Evolutionary conservation across 208 protist genomes (phyloP).

Genomic region (Leishmania guyanensis): DNA sequence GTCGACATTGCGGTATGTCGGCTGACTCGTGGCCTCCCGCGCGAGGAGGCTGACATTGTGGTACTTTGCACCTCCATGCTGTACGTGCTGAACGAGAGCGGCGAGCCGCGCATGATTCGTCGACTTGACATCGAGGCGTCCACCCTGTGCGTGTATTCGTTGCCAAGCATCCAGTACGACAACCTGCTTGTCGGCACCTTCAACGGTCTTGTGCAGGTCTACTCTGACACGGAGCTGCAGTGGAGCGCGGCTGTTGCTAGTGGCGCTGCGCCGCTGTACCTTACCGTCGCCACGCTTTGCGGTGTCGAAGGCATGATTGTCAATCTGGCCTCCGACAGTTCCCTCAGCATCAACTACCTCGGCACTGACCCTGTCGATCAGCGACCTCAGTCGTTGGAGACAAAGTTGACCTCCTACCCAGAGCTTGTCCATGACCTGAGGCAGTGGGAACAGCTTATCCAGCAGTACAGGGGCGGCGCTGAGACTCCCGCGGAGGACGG

Average conservation of each 20-base stretch:
- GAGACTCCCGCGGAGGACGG: neutral
- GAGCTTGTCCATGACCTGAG: slow-evolving; percentile 87
- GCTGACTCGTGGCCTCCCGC: slow-evolving; percentile 41
- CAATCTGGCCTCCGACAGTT: slow-evolving; percentile 62
- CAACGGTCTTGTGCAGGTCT: slow-evolving; percentile 77
- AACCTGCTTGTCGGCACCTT: slow-evolving; percentile 88
- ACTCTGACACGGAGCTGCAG: slow-evolving; percentile 81
- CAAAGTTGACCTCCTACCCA: slow-evolving; percentile 75
- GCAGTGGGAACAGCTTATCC: slow-evolving; percentile 70
- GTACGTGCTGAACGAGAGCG: slow-evolving; percentile 65
- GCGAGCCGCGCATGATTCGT: slow-evolving; percentile 49
- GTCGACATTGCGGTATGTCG: slow-evolving; percentile 75
- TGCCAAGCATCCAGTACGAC: slow-evolving; percentile 46
- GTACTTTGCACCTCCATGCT: slow-evolving; percentile 80
- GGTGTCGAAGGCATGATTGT: slow-evolving; percentile 83
- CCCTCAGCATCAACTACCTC: slow-evolving; percentile 87
- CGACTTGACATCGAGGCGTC: slow-evolving; percentile 79
- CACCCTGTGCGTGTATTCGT: slow-evolving; percentile 59
- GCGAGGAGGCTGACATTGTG: slow-evolving; percentile 69
- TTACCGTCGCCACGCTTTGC: slow-evolving; percentile 68
- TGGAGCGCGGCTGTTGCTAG: slow-evolving; percentile 80
- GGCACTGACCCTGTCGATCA: slow-evolving; percentile 91
- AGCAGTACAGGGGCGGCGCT: slow-evolving; percentile 19
- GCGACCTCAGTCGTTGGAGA: slow-evolving; percentile 73
- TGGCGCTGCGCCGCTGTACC: slow-evolving; percentile 45